phyloP scores from a whole-genome alignment of 2,329 filamentous ascomycete genomes.

The Clonostachys solani region DNA sequence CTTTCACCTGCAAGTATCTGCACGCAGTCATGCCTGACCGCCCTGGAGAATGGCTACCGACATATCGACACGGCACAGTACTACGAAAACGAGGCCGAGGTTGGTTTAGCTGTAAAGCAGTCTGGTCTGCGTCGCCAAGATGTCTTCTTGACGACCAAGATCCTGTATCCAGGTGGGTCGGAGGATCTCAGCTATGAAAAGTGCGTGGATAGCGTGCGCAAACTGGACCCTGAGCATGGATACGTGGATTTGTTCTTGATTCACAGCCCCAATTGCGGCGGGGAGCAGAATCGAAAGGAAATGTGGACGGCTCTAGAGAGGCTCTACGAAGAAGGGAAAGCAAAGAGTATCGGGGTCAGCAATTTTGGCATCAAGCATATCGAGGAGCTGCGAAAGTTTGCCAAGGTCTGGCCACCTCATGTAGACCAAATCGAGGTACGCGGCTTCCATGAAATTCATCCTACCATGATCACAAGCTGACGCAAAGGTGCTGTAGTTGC shows the following conservation, averaged over 20 bases:
- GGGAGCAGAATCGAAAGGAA: constrained; percentile 47
- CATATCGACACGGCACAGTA: constrained; percentile 60
- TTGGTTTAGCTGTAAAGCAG: constrained; percentile 58
- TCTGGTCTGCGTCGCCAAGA: constrained; percentile 52
- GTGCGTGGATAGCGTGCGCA: constrained; percentile 56
- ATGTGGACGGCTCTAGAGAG: constrained; percentile 65
- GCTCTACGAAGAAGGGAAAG: constrained; percentile 53
- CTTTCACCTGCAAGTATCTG: constrained; percentile 50
- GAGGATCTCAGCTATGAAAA: constrained; percentile 56
- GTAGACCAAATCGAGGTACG: constrained; percentile 67
- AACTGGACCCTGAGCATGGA: constrained; percentile 48
- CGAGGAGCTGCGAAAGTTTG: constrained; percentile 60
- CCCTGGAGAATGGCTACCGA: constrained; percentile 53
- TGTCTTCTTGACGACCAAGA: constrained; percentile 69
- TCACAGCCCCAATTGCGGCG: constrained; percentile 55
- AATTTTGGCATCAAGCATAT: constrained; percentile 67
- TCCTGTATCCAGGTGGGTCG: constrained; percentile 45
- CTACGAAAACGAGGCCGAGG: constrained; percentile 65
- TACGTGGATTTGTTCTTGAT: constrained; percentile 70
- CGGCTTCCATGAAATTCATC: no score
- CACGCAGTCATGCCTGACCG: constrained; percentile 51
- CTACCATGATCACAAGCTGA: constrained; percentile 11
- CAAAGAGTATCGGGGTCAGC: constrained; percentile 64
- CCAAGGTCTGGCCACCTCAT: constrained; percentile 60
- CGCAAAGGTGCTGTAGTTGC: constrained; percentile 39